These are phyloP conservation scores for Salix purpurea DNA, from an alignment of 345 rosid species.

Conservation along the genomic window DNA sequence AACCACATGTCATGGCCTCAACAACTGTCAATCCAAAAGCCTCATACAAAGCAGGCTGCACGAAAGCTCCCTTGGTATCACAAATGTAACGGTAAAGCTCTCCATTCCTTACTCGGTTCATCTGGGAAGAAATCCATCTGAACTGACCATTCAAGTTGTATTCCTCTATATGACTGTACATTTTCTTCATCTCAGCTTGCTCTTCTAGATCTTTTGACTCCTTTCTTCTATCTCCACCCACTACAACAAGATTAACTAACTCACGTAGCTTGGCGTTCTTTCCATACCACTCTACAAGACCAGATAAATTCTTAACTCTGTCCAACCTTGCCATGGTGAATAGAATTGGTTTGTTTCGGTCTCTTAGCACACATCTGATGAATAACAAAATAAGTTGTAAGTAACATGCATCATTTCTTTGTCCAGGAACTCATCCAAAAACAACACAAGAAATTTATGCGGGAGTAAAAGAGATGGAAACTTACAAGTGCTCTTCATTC, in stretches of 20 bases:
- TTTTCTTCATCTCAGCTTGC: constrained; percentile 89
- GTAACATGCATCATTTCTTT: background rate
- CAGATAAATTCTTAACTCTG: constrained; percentile 81
- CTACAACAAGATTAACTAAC: constrained; percentile 76
- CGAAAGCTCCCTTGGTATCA: constrained; percentile 82
- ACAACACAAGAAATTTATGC: background rate
- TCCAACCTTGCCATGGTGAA: constrained; percentile 97
- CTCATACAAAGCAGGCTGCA: constrained; percentile 81
- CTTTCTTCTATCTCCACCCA: constrained; percentile 88
- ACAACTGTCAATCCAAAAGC: constrained; percentile 88
- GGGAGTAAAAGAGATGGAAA: background rate
- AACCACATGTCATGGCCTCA: constrained; percentile 86
- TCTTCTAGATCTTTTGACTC: constrained; percentile 88
- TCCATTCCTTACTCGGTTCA: constrained; percentile 80
- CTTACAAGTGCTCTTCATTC: constrained; percentile 72
- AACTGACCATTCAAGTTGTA: constrained; percentile 76
- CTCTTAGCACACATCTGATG: constrained; percentile 72
- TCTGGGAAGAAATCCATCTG: constrained; percentile 89
- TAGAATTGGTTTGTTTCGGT: constrained; percentile 73
- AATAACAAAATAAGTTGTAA: background rate
- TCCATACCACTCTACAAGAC: constrained; percentile 95
- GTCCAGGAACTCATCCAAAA: background rate
- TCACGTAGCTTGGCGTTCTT: constrained; percentile 66
- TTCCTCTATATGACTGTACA: constrained; percentile 53
- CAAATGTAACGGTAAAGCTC: constrained; percentile 75